A percentile compares a stretch with the other conserved stretches of the same genome.
These are phyloP conservation scores for Paxillus ammoniavirescens DNA, from an alignment of 768 basidiomycete species.

Conservation along the genomic window DNA sequence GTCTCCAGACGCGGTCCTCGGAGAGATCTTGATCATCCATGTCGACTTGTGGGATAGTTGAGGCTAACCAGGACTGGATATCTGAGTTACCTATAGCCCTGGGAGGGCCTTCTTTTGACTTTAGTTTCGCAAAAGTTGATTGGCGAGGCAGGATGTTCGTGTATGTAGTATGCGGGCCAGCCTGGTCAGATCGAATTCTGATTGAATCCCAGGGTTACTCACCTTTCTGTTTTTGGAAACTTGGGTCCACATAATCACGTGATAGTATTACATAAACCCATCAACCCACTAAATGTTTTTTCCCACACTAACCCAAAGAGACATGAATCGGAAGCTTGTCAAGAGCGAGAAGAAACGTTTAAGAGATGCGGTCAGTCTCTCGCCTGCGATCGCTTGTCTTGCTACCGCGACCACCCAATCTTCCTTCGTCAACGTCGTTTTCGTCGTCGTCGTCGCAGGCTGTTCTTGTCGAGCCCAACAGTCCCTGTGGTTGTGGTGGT, in stretches of 20 bases:
- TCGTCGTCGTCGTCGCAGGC: neutral
- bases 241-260: neutral
- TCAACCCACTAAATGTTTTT: neutral
- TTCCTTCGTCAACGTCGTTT: neutral
- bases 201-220: neutral
- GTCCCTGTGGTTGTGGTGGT: neutral
- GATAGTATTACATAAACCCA: neutral
- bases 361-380: conserved; percentile 4
- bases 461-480: neutral
- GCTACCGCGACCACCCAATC: conserved; percentile 7
- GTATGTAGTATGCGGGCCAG: neutral
- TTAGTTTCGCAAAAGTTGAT: conserved; percentile 47
- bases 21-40: conserved; percentile 30
- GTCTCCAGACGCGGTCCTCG: conserved; percentile 41
- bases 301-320: conserved; percentile 11
- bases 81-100: conserved; percentile 41
- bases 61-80: conserved; percentile 64
- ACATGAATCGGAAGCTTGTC: conserved; percentile 7
- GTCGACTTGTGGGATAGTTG: conserved; percentile 33
- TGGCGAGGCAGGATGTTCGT: conserved; percentile 34
- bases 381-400: conserved; percentile 1
- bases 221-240: neutral
- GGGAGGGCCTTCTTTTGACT: conserved; percentile 42
- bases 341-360: conserved; percentile 4
- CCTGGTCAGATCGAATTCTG: neutral